Conservation (phyloP, 148 eudicot genomes). For the Camellia granthamiana region DNA sequence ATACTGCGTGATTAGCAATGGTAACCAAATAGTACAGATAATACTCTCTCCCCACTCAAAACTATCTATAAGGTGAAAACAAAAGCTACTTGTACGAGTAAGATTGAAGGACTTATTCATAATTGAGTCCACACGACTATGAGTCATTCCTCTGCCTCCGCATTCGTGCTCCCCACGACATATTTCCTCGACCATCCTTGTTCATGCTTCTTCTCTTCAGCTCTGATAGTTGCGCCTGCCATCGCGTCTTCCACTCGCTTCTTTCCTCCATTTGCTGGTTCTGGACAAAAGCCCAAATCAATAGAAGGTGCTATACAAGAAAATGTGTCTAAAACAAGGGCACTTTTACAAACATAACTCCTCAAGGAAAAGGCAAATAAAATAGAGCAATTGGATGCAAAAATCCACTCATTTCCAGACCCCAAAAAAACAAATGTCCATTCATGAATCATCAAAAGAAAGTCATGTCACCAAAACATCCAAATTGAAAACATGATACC, state of each 20-base stretch:
- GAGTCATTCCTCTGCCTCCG: constrained; percentile 52
- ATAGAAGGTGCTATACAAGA: background rate
- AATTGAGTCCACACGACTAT: constrained; percentile 16
- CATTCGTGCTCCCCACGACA: constrained; percentile 90
- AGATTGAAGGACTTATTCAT: background rate
- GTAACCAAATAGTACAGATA: background rate
- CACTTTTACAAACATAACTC: too few relatives aligned
- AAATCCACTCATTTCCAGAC: too few relatives aligned
- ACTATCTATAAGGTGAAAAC: background rate
- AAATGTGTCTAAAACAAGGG: background rate
- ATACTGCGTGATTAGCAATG: background rate
- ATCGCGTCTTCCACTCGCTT: constrained; percentile 69
- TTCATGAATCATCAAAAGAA: too few relatives aligned
- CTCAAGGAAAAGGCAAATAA: too few relatives aligned
- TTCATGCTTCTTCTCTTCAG: constrained; percentile 66
- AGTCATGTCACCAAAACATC: too few relatives aligned
- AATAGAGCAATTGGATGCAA: too few relatives aligned
- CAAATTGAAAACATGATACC: too few relatives aligned
- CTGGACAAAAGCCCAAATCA: background rate
- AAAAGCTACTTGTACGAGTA: constrained; percentile 7
- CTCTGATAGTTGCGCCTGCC: constrained; percentile 71
- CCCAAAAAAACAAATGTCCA: too few relatives aligned
- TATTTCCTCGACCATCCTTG: constrained; percentile 42
- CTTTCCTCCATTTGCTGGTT: constrained; percentile 54
- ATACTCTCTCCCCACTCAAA: background rate